phyloP scores from a whole-genome alignment of 768 basidiomycete species.

The Lepiota brunneoincarnata region DNA sequence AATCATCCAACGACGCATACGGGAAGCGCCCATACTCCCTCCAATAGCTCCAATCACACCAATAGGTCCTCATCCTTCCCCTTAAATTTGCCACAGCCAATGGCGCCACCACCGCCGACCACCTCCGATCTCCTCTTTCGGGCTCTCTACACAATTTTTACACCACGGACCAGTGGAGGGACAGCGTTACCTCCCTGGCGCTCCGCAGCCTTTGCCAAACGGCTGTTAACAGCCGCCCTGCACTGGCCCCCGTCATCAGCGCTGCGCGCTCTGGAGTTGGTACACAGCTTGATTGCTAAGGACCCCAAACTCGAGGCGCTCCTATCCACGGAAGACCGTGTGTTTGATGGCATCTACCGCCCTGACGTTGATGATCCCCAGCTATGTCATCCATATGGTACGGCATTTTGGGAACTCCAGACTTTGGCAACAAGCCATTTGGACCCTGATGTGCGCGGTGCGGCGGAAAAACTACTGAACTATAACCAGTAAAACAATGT shows the following conservation, averaged over 20 bases:
- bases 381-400: constrained; percentile 75
- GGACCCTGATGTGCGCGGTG: constrained; percentile 66
- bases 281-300: constrained; percentile 66
- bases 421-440: constrained; percentile 57
- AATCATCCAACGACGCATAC: neutral
- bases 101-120: constrained; percentile 24
- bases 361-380: constrained; percentile 89
- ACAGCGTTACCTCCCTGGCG: constrained; percentile 63
- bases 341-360: constrained; percentile 80
- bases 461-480: constrained; percentile 56
- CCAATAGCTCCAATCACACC: constrained; percentile 25
- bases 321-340: constrained; percentile 83
- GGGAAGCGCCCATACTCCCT: constrained; percentile 1
- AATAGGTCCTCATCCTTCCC: constrained; percentile 8
- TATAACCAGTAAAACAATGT: constrained; percentile 26
- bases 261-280: constrained; percentile 71
- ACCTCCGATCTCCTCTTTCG: constrained; percentile 80
- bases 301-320: constrained; percentile 83
- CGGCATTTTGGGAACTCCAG: constrained; percentile 84
- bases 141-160: constrained; percentile 79
- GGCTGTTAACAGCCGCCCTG: constrained; percentile 77
- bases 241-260: constrained; percentile 74
- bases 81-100: constrained; percentile 11
- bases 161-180: constrained; percentile 55
- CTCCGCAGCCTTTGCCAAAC: constrained; percentile 90